These are phyloP conservation scores for Cyberlindnera bimundalis DNA, from an alignment of 805 yeast species.

Conservation along the genomic window DNA sequence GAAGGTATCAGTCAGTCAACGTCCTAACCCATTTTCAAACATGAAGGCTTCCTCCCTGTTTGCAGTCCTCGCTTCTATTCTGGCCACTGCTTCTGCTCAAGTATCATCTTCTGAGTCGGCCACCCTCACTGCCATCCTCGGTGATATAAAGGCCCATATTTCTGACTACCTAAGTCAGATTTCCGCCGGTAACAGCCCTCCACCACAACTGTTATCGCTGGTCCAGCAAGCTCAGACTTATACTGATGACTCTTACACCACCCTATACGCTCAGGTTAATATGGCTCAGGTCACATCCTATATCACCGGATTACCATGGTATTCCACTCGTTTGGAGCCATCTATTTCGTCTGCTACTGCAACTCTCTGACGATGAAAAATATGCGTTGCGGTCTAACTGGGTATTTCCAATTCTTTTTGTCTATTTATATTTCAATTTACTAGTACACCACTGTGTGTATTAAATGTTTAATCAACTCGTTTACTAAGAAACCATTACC, in stretches of 20 bases:
- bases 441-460: too few species aligned
- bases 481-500: too few species aligned
- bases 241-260: slow-evolving; percentile 32
- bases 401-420: too few species aligned
- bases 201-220: slow-evolving; percentile 27
- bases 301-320: slow-evolving; percentile 33
- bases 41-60: too few species aligned
- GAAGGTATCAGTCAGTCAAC: too few species aligned
- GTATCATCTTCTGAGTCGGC: slow-evolving; percentile 7
- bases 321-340: slow-evolving; percentile 18
- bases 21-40: too few species aligned
- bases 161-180: slow-evolving; percentile 20
- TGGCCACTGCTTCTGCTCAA: slow-evolving; percentile 2
- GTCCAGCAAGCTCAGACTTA: slow-evolving; percentile 28
- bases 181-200: slow-evolving; percentile 24
- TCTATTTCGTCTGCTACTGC: slow-evolving; percentile 17
- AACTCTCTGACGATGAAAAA: slow-evolving; percentile 1
- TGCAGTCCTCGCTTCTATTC: too few species aligned
- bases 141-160: slow-evolving; percentile 17
- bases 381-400: too few species aligned
- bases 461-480: too few species aligned
- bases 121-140: slow-evolving; percentile 6
- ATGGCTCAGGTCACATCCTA: slow-evolving; percentile 23
- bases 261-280: slow-evolving; percentile 28
- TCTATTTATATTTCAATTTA: too few species aligned